Base-by-base conservation (phyloP, 2,329 filamentous ascomycete species). In the Hirsutella thompsonii region DNA sequence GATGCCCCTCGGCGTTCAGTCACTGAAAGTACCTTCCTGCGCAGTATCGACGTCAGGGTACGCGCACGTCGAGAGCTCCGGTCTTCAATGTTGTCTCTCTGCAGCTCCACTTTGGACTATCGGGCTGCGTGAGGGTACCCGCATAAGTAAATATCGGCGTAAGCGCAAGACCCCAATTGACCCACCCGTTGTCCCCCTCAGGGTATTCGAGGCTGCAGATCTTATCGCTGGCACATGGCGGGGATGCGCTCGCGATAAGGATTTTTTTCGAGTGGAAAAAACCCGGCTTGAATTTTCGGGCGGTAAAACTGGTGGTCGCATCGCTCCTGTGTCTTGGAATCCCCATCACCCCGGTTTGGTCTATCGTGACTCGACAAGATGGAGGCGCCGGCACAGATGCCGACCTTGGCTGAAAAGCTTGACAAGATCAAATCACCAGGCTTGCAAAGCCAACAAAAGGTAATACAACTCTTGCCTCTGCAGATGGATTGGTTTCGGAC, bases 351-450 rank as follows among this genome's bases (percentile, higher is more conserved):
- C 9, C 26, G 13, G 18, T 16, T 20, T 29, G 6, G 19, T 9
- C 29, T 23, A 8, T 6, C 9, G 16, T 36, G 5, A 13, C 19
- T 21, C 50, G 47, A 53, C 53, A 48, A 45, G 47, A 53, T 54
- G 47, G 49, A 48, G 45, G 50, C 52, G 53, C 49, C 59, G 38
- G 75, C 74, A 71, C 62, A 66, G 53, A 64, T 65, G 49, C 57
- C 66, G 52, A 67, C 70, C 49, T 56, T 96, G 56, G 79, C 83
- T 61, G 90, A 94, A 70, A 93, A 88, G 71, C 78, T 98, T 60
- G 85, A 90, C 68, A 95, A 93, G 76, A 95, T 96, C 63, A 85
- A 92, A 66, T 92, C 85, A 58, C 92, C 92, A 42, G 94, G 94
- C 64, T 78, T 95, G 55, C 86, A 96, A 64, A 94, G 85, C 61